These are phyloP conservation scores for Yamadazyma aaseri DNA, from an alignment of 1,139 yeast species.

Conservation along the genomic window DNA sequence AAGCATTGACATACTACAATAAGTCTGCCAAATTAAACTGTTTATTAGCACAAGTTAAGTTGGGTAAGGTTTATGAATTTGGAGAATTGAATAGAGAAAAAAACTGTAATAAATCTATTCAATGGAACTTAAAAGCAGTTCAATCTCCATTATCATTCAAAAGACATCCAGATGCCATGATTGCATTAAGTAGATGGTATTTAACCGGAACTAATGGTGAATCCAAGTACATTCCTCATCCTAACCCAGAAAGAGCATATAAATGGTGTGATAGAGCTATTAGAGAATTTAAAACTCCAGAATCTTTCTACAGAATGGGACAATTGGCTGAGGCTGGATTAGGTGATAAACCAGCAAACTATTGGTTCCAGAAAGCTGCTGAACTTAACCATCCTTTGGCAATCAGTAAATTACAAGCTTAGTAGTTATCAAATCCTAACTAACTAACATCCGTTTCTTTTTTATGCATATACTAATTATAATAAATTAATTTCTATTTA, in stretches of 20 bases:
- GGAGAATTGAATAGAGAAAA: slow-evolving; percentile 70
- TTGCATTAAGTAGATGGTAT: slow-evolving; percentile 92
- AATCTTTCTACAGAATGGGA: slow-evolving; percentile 85
- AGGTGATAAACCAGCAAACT: slow-evolving; percentile 46
- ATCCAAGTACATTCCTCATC: slow-evolving; percentile 51
- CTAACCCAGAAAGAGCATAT: slow-evolving; percentile 75
- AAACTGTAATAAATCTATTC: slow-evolving; percentile 74
- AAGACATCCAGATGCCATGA: slow-evolving; percentile 84
- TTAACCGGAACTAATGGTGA: slow-evolving; percentile 73
- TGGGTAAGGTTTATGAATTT: slow-evolving; percentile 84
- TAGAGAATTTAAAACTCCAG: slow-evolving; percentile 66
- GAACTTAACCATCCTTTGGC: slow-evolving; percentile 24
- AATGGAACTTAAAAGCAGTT: slow-evolving; percentile 88
- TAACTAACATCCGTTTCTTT: too few relatives aligned
- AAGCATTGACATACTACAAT: slow-evolving; percentile 67
- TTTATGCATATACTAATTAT: too few relatives aligned
- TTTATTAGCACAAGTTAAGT: slow-evolving; percentile 77
- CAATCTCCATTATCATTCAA: slow-evolving; percentile 46
- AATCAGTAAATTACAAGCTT: slow-evolving; percentile 10
- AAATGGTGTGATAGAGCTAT: slow-evolving; percentile 90
- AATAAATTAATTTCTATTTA: too few relatives aligned
- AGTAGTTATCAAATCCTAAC: too few relatives aligned
- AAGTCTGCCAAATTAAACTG: slow-evolving; percentile 77
- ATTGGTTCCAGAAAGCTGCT: slow-evolving; percentile 26
- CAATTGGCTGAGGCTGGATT: slow-evolving; percentile 78